Evolutionary conservation across 768 basidiomycete genomes (phyloP).

Genomic region (Agrocybe chaxingu): DNA sequence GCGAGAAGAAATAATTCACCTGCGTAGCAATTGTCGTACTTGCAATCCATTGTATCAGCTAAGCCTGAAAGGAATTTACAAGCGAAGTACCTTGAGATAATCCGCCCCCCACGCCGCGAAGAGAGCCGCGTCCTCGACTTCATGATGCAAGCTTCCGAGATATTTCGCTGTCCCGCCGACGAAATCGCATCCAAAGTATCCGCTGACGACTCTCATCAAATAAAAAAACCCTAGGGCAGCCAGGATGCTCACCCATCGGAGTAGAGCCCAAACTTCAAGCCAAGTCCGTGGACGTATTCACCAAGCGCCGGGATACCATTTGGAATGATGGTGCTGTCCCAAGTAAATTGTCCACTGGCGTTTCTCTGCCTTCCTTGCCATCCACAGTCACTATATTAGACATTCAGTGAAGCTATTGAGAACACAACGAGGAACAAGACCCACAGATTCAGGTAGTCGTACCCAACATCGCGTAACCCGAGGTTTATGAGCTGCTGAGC

Average conservation of each 20-base stretch:
- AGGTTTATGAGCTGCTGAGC: constrained; percentile 36
- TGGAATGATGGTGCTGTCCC: constrained; percentile 37
- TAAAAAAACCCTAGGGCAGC: not conserved
- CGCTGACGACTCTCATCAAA: constrained; percentile 21
- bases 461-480: constrained; percentile 35
- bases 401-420: not conserved
- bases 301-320: constrained; percentile 35
- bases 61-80: not conserved
- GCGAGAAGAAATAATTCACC: too few species aligned
- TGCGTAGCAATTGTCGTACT: constrained; percentile 52
- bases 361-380: constrained; percentile 44
- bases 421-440: constrained; percentile 2
- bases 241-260: constrained; percentile 37
- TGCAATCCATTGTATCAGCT: not conserved
- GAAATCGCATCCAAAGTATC: constrained; percentile 41
- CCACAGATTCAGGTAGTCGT: constrained; percentile 41
- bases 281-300: constrained; percentile 33
- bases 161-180: constrained; percentile 43
- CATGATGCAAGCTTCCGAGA: constrained; percentile 43
- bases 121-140: constrained; percentile 41
- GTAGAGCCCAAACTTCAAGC: constrained; percentile 64
- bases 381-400: constrained; percentile 38
- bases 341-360: constrained; percentile 39
- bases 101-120: constrained; percentile 50
- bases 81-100: constrained; percentile 30